Percentiles rank a stretch among this genome's conserved stretches.
Evolutionary conservation across 78 protist species (phyloP).

Genomic region (Speleostelium caveatum): DNA sequence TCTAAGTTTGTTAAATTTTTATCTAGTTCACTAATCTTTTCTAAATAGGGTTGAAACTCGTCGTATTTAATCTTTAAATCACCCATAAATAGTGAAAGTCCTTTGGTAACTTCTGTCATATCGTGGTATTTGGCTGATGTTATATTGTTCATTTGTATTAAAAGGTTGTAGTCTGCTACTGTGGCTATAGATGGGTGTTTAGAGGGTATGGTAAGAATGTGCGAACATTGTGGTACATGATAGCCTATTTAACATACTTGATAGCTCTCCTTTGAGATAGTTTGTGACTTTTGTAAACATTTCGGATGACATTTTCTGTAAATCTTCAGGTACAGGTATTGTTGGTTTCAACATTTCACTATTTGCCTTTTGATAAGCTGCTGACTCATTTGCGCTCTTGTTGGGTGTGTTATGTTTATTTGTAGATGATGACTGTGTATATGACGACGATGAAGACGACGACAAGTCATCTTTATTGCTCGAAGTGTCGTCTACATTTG

Average conservation of each 20-base stretch:
- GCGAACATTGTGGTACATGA: neutral
- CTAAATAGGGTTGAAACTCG: slow-evolving; percentile 71
- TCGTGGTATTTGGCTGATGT: slow-evolving; percentile 70
- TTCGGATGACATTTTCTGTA: slow-evolving; percentile 28
- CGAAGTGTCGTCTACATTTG: too few relatives aligned
- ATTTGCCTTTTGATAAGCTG: slow-evolving; percentile 36
- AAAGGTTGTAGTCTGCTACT: slow-evolving; percentile 65
- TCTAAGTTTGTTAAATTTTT: slow-evolving; percentile 67
- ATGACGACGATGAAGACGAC: neutral
- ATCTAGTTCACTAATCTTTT: slow-evolving; percentile 73
- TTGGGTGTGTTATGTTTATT: neutral
- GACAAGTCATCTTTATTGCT: too few relatives aligned
- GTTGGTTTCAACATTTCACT: slow-evolving; percentile 50
- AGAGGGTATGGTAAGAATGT: neutral
- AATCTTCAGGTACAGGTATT: slow-evolving; percentile 27
- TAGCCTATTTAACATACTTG: slow-evolving; percentile 27
- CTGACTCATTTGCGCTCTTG: neutral
- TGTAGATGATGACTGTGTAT: neutral
- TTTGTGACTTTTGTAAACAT: slow-evolving; percentile 76
- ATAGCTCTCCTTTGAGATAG: slow-evolving; percentile 49
- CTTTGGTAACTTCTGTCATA: slow-evolving; percentile 69
- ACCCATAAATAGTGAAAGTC: slow-evolving; percentile 56
- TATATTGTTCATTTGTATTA: slow-evolving; percentile 68
- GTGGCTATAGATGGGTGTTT: slow-evolving; percentile 50
- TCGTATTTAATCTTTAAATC: slow-evolving; percentile 69